Conservation (phyloP, 768 basidiomycete species). For the Termitomyces sp. region DNA sequence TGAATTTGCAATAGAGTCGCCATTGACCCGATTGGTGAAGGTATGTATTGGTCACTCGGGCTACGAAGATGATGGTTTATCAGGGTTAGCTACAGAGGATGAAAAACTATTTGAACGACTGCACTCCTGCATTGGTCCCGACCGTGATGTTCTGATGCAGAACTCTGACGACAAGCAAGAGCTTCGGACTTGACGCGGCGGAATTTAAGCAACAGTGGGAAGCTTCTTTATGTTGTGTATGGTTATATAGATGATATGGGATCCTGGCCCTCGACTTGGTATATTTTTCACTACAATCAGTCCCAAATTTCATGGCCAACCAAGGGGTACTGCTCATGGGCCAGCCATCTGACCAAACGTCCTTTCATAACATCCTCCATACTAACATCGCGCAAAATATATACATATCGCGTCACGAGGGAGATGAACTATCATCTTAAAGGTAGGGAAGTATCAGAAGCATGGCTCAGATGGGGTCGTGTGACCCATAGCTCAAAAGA, state of each 20-base stretch:
- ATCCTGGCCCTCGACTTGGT: not conserved
- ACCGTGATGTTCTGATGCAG: not conserved
- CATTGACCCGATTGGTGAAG: not conserved
- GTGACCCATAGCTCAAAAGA: not conserved
- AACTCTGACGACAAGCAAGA: not conserved
- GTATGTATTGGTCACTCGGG: not conserved
- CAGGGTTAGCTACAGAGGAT: not conserved
- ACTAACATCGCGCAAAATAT: no score
- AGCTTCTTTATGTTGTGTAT: not conserved
- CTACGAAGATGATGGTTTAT: not conserved
- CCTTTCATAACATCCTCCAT: not conserved
- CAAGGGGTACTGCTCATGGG: not conserved
- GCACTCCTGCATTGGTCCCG: not conserved
- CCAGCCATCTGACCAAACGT: not conserved
- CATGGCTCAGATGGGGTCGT: not conserved
- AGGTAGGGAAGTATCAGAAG: not conserved
- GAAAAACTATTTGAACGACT: not conserved
- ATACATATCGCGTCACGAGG: not conserved
- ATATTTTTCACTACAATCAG: not conserved
- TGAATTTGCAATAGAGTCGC: not conserved
- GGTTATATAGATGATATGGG: not conserved
- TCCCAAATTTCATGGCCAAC: no score
- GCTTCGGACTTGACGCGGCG: not conserved
- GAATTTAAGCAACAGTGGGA: not conserved
- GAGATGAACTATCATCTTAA: not conserved